Base-by-base conservation (phyloP, 208 protist species). In the Polymyxa betae region DNA sequence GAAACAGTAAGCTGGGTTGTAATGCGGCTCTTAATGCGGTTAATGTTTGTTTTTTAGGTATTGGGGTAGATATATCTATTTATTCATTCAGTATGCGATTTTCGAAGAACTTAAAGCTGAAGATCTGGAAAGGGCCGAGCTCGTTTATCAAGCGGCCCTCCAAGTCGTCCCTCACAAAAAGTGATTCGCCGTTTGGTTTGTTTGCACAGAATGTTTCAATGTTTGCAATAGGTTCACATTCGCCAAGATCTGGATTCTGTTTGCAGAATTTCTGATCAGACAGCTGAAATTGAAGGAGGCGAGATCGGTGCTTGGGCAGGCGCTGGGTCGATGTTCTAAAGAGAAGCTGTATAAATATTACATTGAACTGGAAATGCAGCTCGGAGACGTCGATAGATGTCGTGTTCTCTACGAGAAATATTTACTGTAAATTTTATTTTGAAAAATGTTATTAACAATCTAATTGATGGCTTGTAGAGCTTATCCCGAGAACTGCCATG, bases 71-170 rank as follows among this genome's bases (percentile, higher is more conserved):
- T 98, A 98, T 92, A 96, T 98, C 60, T 98, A 97, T 91, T 88
- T 98, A 32, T 98, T 96, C 96, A 95, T 98, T 43, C 95, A 96
- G 88, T 98, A 97, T 91, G 97, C 96, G 1, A 38, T 97, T 20
- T 98, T 95, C 89, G 97, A 98, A 92, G 97, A 98, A 90, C 77
- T 98, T 0, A 88, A 93, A 12, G 93, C 93, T 38, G 82, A 93
- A 40, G 92, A 92, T 35, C 0, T 77, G 0, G 90, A 93, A 29
- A 92, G 93, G 0, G 64, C 96, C 41, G 87, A 94, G 38, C 43
- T 88, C 12, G 95, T 98, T 40, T 91, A 64, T 40, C 91, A 89
- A 20, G 45, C 40, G 43, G 87, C 46, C 32, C 41, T 97, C 0
- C 60, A 94, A 44, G 29, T 96, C 1, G 92, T 98, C 35, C 96